Base-by-base conservation (phyloP, 768 basidiomycete species). In the Tylopilus rubrobrunneus region DNA sequence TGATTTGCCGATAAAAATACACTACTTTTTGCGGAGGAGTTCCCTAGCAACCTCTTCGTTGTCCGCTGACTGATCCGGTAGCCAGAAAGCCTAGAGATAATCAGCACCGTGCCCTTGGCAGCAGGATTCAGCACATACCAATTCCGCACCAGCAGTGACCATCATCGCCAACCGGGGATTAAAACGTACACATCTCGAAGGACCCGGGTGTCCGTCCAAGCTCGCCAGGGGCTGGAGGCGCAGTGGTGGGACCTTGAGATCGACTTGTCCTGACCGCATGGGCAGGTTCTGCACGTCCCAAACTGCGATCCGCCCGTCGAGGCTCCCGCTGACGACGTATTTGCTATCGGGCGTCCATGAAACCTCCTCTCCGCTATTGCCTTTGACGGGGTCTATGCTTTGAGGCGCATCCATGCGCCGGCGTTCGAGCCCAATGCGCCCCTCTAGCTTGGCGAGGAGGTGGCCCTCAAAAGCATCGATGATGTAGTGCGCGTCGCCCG, bases 271-370 rank as follows among this genome's bases (percentile, higher is more conserved):
- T 4, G 74, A 65, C 55, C 76, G 73, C 53, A 73, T 37, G 29
- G 82, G 83, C 52, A 90, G 68, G 59, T 78, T 78, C 59, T 87
- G 78, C 37, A 90, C 74, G 62, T 98, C 94, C 95, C 95, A 99
- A 19, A 96, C 73, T 45, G 79, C 69, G n/a, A 98, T 74, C 61
- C 81, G 84, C 43, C 97, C 97, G 65, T 95, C 86, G 29, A 89
- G 77, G 64, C 85, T 87, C 49, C 97, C 97, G 21, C 89, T 80
- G 6, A 97, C 69, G 41, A 98, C 78, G 62, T 81, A 99, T 68
- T 90, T 90, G 70, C 92, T 93, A 68, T 99, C 96, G 0, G 92
- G 90, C 3, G 91, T 94, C 92, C 92, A 98, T 11, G 81, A 81
- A 5, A 95, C 87, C 73, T 98, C 97, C 67, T 98, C 93, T 12